Base-by-base conservation (phyloP, 768 basidiomycete species). In the Kwoniella europaea region DNA sequence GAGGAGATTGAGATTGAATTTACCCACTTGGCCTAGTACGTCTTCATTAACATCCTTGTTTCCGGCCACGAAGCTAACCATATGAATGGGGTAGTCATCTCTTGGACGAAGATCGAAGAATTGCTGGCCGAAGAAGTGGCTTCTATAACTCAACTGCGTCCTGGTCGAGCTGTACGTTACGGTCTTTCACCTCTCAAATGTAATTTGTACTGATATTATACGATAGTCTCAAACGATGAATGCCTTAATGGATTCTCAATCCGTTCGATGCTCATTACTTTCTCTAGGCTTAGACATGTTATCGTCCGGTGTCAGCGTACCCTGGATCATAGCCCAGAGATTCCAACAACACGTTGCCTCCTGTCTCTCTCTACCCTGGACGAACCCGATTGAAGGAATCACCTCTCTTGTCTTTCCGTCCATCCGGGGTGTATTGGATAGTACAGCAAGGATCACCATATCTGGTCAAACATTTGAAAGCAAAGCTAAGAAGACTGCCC, bases 311-410 rank as follows among this genome's bases (percentile, higher is more conserved):
- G 62, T 78, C 6, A 24, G 20, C 4, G 71, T 80, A 18, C 46
- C 54, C 1, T 79, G 73, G 68, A 29, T 46, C 0, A 27, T 46
- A 10, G 71, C 71, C 5, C 79, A 79, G 57, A 55, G 73, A 5
- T 74, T 79, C 65, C 79, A 79, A 43, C 79, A 76, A 61, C 76
- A 79, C 59, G 76, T 77, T 15, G 76, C 79, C 10, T 73, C 76
- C 3, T 54, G 61, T 15, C 76, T 76, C 22, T 60, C 64, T 16
- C 20, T 72, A 3, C 76, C 79, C 0, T 77, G 76, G 74, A 16
- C 67, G 4, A 50, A 64, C n/a, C 72, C 73, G 1, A 52, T 56
- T 24, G 73, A 76, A 29, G 65, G 73, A 3, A 27, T 76, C n/a
- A 68, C 64, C 2, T 29, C 65, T 15, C n/a, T 76, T 9, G 57